Evolutionary conservation across 805 yeast species (phyloP).

Genomic region (Alloascoidea hylecoeti): DNA sequence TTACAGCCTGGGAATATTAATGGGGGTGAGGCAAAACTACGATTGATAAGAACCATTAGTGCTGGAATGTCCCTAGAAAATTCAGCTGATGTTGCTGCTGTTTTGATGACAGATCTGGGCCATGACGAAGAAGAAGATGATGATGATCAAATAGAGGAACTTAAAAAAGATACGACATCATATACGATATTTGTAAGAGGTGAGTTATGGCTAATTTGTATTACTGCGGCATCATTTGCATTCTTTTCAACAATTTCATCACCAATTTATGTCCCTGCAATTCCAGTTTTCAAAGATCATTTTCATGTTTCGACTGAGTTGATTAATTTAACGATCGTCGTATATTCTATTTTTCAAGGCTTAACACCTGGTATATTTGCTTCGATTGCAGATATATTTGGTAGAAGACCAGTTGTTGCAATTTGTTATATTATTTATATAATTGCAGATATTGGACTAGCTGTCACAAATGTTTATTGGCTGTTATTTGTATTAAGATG

Average conservation of each 20-base stretch:
- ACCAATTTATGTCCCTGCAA: conserved; percentile 72
- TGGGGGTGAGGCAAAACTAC: too few species aligned
- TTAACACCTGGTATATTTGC: conserved; percentile 59
- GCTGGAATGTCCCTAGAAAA: not conserved
- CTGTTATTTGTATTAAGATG: conserved; percentile 53
- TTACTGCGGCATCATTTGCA: conserved; percentile 30
- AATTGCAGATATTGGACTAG: conserved; percentile 53
- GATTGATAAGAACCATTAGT: not conserved
- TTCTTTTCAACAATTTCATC: conserved; percentile 59
- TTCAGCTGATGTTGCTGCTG: not conserved
- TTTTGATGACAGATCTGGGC: not conserved
- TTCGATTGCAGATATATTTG: conserved; percentile 52
- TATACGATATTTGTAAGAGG: not conserved
- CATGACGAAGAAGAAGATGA: not conserved
- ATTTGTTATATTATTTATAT: conserved; percentile 39
- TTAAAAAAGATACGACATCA: not conserved
- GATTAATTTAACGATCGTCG: conserved; percentile 61
- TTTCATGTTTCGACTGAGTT: conserved; percentile 42
- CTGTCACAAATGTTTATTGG: conserved; percentile 41
- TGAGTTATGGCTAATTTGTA: conserved; percentile 18
- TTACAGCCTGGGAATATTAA: too few species aligned
- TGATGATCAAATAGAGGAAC: not conserved
- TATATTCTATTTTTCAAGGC: conserved; percentile 68
- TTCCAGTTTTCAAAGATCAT: conserved; percentile 37
- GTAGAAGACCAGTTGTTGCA: conserved; percentile 58